These are phyloP conservation scores for Nakazawaea laoshanensis DNA, from an alignment of 805 yeast species.

Conservation along the genomic window DNA sequence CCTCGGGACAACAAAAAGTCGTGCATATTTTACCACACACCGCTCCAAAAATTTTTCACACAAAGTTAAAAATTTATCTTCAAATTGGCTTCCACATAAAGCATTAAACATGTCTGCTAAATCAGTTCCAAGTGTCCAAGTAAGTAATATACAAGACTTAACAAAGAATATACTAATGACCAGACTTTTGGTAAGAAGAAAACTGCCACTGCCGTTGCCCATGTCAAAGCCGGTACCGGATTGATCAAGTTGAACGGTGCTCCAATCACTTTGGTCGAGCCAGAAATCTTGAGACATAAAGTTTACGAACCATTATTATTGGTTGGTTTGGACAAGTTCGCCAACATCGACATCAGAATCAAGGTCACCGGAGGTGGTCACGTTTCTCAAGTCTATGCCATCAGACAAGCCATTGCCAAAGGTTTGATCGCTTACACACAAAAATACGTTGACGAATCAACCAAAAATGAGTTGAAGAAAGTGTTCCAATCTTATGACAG, in stretches of 20 bases:
- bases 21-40: no score
- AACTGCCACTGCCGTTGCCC: slow-evolving; percentile 99
- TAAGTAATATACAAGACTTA: slow-evolving; percentile 33
- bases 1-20: no score
- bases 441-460: slow-evolving; percentile 98
- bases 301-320: slow-evolving; percentile 98
- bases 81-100: no score
- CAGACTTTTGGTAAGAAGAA: slow-evolving; percentile 99
- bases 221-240: slow-evolving; percentile 99
- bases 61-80: no score
- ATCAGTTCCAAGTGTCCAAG: slow-evolving; percentile 74
- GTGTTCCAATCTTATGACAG: slow-evolving; percentile 97
- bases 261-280: slow-evolving; percentile 98
- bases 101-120: slow-evolving; percentile 7
- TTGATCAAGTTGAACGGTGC: slow-evolving; percentile 98
- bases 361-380: slow-evolving; percentile 99
- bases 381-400: slow-evolving; percentile 99
- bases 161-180: slow-evolving; percentile 1
- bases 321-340: slow-evolving; percentile 98
- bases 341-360: slow-evolving; percentile 97
- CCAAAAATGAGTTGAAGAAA: slow-evolving; percentile 99
- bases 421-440: slow-evolving; percentile 99
- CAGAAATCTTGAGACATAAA: slow-evolving; percentile 98
- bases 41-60: no score
- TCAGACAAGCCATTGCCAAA: slow-evolving; percentile 99